These are phyloP conservation scores for Rheum nobile DNA, from an alignment of 148 eudicot species.

Conservation along the genomic window DNA sequence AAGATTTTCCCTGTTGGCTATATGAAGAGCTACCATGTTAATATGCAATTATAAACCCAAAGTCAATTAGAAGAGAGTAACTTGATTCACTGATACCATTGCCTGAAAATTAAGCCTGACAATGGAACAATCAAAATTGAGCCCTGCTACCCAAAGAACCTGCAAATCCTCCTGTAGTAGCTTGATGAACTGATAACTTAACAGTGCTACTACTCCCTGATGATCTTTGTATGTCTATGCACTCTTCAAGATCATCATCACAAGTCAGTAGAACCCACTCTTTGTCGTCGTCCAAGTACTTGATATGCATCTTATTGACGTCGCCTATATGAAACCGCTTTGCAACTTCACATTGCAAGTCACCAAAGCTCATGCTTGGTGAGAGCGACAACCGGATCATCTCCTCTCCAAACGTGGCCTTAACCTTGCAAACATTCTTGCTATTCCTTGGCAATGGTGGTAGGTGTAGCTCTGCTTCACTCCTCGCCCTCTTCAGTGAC, in stretches of 20 bases:
- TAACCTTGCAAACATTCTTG: constrained; percentile 30
- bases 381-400: constrained; percentile 47
- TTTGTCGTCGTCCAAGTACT: constrained; percentile 71
- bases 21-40: constrained; percentile 1
- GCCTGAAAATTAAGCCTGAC: neutral
- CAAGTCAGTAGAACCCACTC: constrained; percentile 93
- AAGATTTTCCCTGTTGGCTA: neutral
- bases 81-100: neutral
- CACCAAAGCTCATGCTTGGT: constrained; percentile 44
- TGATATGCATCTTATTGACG: constrained; percentile 33
- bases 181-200: constrained; percentile 32
- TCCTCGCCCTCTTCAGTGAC: neutral
- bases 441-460: constrained; percentile 19
- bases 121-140: constrained; percentile 16
- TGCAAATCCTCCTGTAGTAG: constrained; percentile 13
- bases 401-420: constrained; percentile 65
- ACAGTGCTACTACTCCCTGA: constrained; percentile 35
- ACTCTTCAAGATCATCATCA: constrained; percentile 74
- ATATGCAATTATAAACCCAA: constrained; percentile 3
- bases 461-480: neutral
- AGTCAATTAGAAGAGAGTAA: neutral
- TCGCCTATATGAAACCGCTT: constrained; percentile 44
- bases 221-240: constrained; percentile 55
- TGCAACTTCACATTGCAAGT: constrained; percentile 43
- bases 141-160: constrained; percentile 41